Conservation (phyloP, 495 filamentous ascomycete genomes). For the Aspergillus nanangensis region DNA sequence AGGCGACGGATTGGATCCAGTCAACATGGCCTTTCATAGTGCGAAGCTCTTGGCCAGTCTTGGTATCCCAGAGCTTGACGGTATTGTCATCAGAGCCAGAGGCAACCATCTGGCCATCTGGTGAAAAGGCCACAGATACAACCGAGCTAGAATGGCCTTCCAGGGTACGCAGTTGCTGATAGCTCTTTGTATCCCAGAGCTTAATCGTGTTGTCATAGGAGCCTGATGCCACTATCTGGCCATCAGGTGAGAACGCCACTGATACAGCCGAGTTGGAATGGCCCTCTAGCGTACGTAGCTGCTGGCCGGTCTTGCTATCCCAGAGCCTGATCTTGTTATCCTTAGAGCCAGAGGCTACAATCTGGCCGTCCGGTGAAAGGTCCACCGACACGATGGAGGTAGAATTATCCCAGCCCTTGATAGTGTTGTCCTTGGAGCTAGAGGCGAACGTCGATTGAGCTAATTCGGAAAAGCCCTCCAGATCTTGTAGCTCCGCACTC, state of each 20-base stretch:
- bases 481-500: constrained; percentile 13
- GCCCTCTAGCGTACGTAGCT: constrained; percentile 5
- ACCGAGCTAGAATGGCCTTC: constrained; percentile 9
- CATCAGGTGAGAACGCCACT: constrained; percentile 25
- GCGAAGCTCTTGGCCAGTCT: too few species aligned
- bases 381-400: not conserved
- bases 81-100: constrained; percentile 26
- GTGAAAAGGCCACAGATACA: constrained; percentile 28
- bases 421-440: constrained; percentile 15
- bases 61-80: constrained; percentile 30
- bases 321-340: constrained; percentile 14
- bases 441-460: constrained; percentile 10
- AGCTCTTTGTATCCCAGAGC: constrained; percentile 31
- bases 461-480: constrained; percentile 11
- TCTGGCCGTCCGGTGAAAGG: constrained; percentile 11
- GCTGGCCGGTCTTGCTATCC: not conserved
- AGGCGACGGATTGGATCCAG: too few species aligned
- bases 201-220: constrained; percentile 22
- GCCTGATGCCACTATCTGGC: constrained; percentile 24
- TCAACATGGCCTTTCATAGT: too few species aligned
- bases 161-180: constrained; percentile 9
- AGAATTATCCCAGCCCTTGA: constrained; percentile 18
- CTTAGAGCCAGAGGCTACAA: not conserved
- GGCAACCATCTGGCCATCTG: constrained; percentile 24
- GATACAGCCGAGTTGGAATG: constrained; percentile 6